Base-by-base conservation (phyloP, 805 yeast species). In the Cyberlindnera galapagoensis region DNA sequence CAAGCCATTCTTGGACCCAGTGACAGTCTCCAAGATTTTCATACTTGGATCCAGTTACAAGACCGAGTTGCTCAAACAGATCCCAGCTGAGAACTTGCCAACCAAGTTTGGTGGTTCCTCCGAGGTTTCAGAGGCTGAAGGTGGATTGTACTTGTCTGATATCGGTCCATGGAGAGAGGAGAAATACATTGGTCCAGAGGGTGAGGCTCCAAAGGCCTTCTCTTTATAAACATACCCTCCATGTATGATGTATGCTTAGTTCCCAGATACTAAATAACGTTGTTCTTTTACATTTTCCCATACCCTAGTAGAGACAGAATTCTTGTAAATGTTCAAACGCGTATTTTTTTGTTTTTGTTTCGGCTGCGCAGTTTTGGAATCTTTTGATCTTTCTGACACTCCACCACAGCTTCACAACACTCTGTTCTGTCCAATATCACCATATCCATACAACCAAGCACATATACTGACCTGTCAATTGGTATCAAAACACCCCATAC, bases 161-260 rank as follows among this genome's bases (percentile, higher is more conserved):
- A 67, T 80, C 45, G 98, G 98, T 46, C 98, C 98, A 43, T 92
- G 98, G 98, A 83, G 96, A 71, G 92, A 90, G 41, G 66, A 79
- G 20, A 50, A 81, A 61, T 90, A 52, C 61, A 80, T 87, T 56
- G 97, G 97, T 10, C 94, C 95, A 38, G 97, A 88, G 64, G 96
- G 96, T 43, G 85, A 80, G 60, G 95, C 94, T 33, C 96, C 96
- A 53, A 65, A 62, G 49, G 67, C 75, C 12, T 65, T 69, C 29
- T 37, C 41, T 9, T 18, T 30, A 9, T 28, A 20, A 21, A 20
- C 12, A 4, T n/a, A 21, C 11, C 24, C n/a, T n/a, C n/a, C n/a
- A n/a, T n/a, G n/a, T n/a, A n/a, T n/a, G n/a, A n/a, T n/a, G n/a
- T n/a, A n/a, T n/a, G n/a, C n/a, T n/a, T n/a, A n/a, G n/a, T n/a